Conservation (phyloP, 202 grass and related monocot species). For the Panicum virgatum region DNA sequence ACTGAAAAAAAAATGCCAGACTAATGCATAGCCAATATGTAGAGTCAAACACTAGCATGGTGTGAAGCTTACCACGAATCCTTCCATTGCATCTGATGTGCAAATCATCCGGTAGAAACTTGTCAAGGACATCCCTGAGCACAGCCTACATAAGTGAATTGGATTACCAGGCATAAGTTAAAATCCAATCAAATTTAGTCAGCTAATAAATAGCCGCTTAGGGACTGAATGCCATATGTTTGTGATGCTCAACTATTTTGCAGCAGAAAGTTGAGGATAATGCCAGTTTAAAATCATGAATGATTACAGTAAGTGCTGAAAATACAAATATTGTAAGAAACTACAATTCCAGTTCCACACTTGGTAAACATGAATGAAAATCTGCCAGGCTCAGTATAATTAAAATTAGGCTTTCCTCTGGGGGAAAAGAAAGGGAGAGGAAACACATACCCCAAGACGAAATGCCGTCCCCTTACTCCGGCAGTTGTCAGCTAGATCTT, state of each 20-base stretch:
- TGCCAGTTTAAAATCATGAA: conserved; percentile 11
- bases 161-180: conserved; percentile 13
- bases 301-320: conserved; percentile 14
- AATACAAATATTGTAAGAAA: background rate
- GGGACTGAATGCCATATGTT: background rate
- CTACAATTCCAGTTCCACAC: background rate
- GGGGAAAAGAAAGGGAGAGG: background rate
- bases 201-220: background rate
- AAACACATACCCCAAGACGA: conserved; percentile 74
- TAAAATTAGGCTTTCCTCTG: background rate
- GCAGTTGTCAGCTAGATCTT: conserved; percentile 78
- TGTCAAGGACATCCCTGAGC: conserved; percentile 70
- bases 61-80: conserved; percentile 61
- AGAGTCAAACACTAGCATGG: background rate
- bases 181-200: conserved; percentile 5
- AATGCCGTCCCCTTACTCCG: conserved; percentile 83
- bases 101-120: conserved; percentile 92
- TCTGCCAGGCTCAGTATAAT: background rate
- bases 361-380: background rate
- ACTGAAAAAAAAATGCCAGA: conserved; percentile 3
- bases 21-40: background rate
- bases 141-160: conserved; percentile 60
- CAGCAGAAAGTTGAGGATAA: background rate
- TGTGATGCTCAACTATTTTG: conserved; percentile 12
- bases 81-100: conserved; percentile 84